Conservation (phyloP, 345 rosid genomes). For the Cardamine occulta region DNA sequence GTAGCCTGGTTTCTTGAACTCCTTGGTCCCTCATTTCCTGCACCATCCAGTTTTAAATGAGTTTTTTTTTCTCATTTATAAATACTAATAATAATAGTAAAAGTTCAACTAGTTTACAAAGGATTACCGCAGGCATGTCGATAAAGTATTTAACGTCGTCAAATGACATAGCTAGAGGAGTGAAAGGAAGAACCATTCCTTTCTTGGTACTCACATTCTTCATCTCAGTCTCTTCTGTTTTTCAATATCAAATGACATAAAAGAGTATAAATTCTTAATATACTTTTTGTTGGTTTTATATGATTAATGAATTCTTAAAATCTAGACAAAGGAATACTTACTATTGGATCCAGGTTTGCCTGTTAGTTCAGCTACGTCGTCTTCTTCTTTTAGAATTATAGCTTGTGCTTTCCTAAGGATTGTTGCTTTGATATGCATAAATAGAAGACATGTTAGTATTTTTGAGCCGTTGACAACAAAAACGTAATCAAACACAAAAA, state of each 20-base stretch:
- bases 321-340: conserved; percentile 2
- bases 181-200: conserved; percentile 89
- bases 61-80: background rate
- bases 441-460: conserved; percentile 1
- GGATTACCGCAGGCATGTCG: conserved; percentile 76
- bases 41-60: background rate
- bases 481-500: background rate
- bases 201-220: conserved; percentile 50
- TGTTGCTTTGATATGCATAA: conserved; percentile 32
- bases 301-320: background rate
- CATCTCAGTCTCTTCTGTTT: conserved; percentile 57
- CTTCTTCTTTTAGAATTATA: conserved; percentile 59
- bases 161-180: conserved; percentile 78
- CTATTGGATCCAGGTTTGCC: conserved; percentile 16
- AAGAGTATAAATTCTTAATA: background rate
- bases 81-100: no score
- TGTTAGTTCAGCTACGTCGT: conserved; percentile 12
- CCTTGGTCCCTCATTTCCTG: conserved; percentile 97
- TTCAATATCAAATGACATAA: background rate
- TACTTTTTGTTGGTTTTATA: background rate
- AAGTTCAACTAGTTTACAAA: background rate
- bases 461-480: background rate
- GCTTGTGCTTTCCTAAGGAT: conserved; percentile 83
- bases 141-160: conserved; percentile 69
- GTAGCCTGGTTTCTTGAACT: conserved; percentile 67